These are phyloP conservation scores for Neltuma alba DNA, from an alignment of 306 rosid genomes.

Conservation along the genomic window DNA sequence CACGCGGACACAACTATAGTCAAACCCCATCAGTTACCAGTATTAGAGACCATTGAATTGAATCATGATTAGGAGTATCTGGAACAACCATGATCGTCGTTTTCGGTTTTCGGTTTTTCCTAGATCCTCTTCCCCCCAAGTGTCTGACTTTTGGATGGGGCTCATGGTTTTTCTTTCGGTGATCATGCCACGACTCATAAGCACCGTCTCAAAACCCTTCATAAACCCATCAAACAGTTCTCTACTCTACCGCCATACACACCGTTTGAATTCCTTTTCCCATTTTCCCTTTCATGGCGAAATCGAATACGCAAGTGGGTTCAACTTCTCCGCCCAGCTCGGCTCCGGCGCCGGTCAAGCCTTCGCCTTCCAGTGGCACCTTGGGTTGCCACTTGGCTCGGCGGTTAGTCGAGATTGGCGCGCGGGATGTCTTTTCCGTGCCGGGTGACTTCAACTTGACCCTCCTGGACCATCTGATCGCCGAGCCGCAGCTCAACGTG, in stretches of 20 bases:
- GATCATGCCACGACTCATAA: not conserved
- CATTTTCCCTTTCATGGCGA: constrained; percentile 33
- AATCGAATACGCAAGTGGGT: constrained; percentile 34
- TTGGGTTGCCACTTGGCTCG: constrained; percentile 77
- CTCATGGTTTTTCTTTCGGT: not conserved
- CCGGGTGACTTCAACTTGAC: constrained; percentile 89
- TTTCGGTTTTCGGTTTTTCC: no score
- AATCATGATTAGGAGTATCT: no score
- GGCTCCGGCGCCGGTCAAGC: not conserved
- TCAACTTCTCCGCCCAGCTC: constrained; percentile 34
- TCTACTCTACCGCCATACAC: not conserved
- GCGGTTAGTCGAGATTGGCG: constrained; percentile 69
- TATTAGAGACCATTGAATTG: no score
- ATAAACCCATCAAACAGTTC: not conserved
- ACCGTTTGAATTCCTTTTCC: not conserved
- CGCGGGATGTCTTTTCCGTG: constrained; percentile 71
- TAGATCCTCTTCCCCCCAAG: no score
- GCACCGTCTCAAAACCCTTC: not conserved
- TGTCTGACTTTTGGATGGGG: no score
- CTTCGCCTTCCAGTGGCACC: constrained; percentile 42
- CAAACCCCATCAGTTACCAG: no score
- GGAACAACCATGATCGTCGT: no score
- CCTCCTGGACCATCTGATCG: constrained; percentile 76
- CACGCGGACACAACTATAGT: no score
- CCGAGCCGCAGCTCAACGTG: constrained; percentile 71